Percentiles rank a stretch among this genome's conserved stretches.
phyloP scores from a whole-genome alignment of 495 filamentous ascomycete genomes.

The Lasiosphaeria hispida region DNA sequence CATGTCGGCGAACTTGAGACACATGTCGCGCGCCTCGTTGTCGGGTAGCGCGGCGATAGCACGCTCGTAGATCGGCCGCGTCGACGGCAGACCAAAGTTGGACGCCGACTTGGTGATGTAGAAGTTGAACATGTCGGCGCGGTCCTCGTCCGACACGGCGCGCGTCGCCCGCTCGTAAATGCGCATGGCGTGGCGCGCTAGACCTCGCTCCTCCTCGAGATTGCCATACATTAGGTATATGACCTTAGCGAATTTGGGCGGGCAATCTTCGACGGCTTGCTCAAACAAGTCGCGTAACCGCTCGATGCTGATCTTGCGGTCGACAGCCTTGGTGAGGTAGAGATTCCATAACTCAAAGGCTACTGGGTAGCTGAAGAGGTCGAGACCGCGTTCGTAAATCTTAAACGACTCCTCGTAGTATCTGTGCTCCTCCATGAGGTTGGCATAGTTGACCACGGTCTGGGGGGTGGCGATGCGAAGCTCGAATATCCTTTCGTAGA shows the following conservation, averaged over 20 bases:
- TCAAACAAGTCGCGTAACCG: conserved; percentile 94
- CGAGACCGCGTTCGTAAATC: conserved; percentile 92
- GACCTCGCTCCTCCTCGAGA: conserved; percentile 91
- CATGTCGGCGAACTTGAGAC: conserved; percentile 99
- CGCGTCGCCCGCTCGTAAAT: conserved; percentile 98
- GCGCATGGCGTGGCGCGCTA: conserved; percentile 96
- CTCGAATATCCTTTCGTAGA: conserved; percentile 98
- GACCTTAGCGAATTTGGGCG: conserved; percentile 92
- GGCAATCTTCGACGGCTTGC: conserved; percentile 91
- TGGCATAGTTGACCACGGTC: conserved; percentile 98
- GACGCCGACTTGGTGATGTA: conserved; percentile 99
- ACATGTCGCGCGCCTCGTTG: conserved; percentile 94
- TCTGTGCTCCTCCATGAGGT: conserved; percentile 88
- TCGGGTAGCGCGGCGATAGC: conserved; percentile 91
- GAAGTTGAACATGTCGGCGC: conserved; percentile 98
- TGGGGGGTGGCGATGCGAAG: conserved; percentile 96
- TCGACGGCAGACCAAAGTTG: conserved; percentile 95
- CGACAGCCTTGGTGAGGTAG: conserved; percentile 95
- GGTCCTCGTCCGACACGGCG: conserved; percentile 91
- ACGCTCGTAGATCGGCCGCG: conserved; percentile 94
- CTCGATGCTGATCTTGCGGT: conserved; percentile 93
- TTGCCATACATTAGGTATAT: conserved; percentile 98
- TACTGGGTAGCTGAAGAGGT: conserved; percentile 95
- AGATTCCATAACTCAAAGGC: conserved; percentile 99
- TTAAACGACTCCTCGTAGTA: conserved; percentile 99